Percentiles rank a stretch among this genome's conserved stretches.
Conservation (phyloP, 179 eudicot species). For the Pouteria campechiana region DNA sequence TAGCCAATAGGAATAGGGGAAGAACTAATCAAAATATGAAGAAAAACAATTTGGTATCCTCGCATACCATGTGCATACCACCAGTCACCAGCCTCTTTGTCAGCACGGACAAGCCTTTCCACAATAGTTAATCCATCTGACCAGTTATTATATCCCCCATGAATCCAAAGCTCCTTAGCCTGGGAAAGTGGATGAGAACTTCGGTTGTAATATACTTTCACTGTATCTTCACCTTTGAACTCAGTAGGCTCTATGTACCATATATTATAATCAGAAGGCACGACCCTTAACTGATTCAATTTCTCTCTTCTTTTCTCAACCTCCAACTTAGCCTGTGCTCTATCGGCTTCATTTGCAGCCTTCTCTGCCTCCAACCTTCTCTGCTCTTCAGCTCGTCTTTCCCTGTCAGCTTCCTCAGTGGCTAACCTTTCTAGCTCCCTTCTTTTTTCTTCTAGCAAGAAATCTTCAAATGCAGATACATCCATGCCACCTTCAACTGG, state of each 20-base stretch:
- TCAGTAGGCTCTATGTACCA: slow-evolving; percentile 70
- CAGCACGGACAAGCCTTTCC: slow-evolving; percentile 51
- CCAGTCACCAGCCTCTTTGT: slow-evolving; percentile 61
- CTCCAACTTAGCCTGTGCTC: slow-evolving; percentile 69
- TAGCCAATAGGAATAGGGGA: no score
- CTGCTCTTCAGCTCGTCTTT: slow-evolving; percentile 71
- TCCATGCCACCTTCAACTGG: slow-evolving; percentile 73
- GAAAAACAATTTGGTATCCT: background rate
- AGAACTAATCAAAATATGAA: no score
- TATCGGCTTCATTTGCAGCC: slow-evolving; percentile 78
- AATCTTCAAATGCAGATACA: slow-evolving; percentile 63
- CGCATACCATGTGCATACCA: slow-evolving; percentile 86
- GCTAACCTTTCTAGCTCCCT: slow-evolving; percentile 70
- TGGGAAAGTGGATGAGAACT: slow-evolving; percentile 74
- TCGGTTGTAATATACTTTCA: slow-evolving; percentile 66
- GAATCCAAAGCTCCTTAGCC: slow-evolving; percentile 80
- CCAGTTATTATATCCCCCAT: slow-evolving; percentile 90
- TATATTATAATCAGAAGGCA: slow-evolving; percentile 31
- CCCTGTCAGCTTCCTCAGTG: slow-evolving; percentile 65
- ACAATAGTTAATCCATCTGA: slow-evolving; percentile 62
- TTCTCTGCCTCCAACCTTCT: slow-evolving; percentile 62
- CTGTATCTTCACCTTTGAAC: slow-evolving; percentile 49
- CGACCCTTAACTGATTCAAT: slow-evolving; percentile 41
- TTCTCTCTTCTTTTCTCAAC: slow-evolving; percentile 37
- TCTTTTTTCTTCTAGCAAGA: slow-evolving; percentile 87